A percentile compares a stretch with the other conserved stretches of the same genome.
Evolutionary conservation across 352 stramenopile genomes (phyloP).

Genomic region (Nothophytophthora sp.): DNA sequence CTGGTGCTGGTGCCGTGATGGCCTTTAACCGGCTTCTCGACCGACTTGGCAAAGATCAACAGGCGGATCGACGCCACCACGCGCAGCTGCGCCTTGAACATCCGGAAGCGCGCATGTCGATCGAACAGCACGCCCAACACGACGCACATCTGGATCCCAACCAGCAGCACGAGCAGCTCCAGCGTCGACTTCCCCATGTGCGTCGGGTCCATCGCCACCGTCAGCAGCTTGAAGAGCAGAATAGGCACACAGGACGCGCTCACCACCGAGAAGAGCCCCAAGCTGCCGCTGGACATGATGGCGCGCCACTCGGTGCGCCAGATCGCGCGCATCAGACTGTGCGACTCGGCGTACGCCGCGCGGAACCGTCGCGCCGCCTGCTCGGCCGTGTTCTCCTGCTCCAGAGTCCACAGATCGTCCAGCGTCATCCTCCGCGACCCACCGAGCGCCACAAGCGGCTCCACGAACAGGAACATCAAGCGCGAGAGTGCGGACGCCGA

Average conservation of each 20-base stretch:
- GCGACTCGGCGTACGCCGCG: constrained; percentile 21
- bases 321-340: constrained; percentile 16
- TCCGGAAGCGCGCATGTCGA: constrained; percentile 29
- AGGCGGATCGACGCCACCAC: constrained; percentile 36
- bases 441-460: constrained; percentile 32
- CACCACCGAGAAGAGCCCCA: constrained; percentile 21
- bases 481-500: constrained; percentile 27
- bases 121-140: constrained; percentile 32
- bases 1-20: constrained; percentile 27
- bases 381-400: constrained; percentile 24
- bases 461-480: constrained; percentile 37
- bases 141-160: constrained; percentile 24
- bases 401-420: constrained; percentile 34
- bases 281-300: constrained; percentile 18
- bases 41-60: constrained; percentile 39
- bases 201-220: constrained; percentile 19
- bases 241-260: constrained; percentile 22
- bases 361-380: constrained; percentile 28
- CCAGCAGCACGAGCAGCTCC: constrained; percentile 31
- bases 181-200: constrained; percentile 3
- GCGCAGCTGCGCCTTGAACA: constrained; percentile 34
- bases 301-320: constrained; percentile 30
- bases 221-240: constrained; percentile 35
- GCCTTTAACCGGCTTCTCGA: constrained; percentile 26
- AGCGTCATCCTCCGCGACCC: constrained; percentile 14